Evolutionary conservation across 2,329 filamentous ascomycete species (phyloP).

Genomic region (Aspergillus costaricaensis): DNA sequence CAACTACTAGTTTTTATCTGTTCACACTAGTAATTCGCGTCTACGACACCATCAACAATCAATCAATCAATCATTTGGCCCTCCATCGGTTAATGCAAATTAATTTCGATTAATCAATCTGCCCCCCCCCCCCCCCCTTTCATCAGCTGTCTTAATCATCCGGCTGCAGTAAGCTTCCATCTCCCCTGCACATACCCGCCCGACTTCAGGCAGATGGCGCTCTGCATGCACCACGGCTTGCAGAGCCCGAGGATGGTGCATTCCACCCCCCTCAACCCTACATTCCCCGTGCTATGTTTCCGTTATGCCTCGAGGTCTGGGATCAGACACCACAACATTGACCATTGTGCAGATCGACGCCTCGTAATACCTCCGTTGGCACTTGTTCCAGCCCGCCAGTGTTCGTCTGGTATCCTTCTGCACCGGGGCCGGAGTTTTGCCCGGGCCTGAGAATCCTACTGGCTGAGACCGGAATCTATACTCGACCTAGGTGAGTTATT

Average conservation of each 20-base stretch:
- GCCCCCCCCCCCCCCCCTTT: too few relatives aligned
- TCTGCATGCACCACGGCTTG: constrained; percentile 4
- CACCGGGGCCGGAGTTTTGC: constrained; percentile 14
- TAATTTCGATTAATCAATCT: background rate
- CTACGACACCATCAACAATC: background rate
- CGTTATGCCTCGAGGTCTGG: constrained; percentile 14
- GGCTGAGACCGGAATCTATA: constrained; percentile 20
- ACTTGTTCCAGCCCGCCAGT: constrained; percentile 13
- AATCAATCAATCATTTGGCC: background rate
- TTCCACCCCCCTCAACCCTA: constrained; percentile 22
- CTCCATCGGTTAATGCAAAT: background rate
- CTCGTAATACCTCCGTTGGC: constrained; percentile 15
- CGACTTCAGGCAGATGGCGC: background rate
- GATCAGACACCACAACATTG: constrained; percentile 9
- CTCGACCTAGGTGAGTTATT: constrained; percentile 16
- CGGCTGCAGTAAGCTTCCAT: background rate
- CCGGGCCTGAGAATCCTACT: constrained; percentile 19
- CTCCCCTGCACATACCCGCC: constrained; percentile 9
- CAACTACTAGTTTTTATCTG: background rate
- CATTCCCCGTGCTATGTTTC: constrained; percentile 20
- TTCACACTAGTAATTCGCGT: too few relatives aligned
- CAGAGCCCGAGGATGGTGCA: constrained; percentile 13
- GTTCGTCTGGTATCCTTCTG: constrained; percentile 16
- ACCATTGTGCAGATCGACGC: constrained; percentile 20
- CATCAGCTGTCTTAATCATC: constrained; percentile 8